These are phyloP conservation scores for Cytospora piceae DNA, from an alignment of 2,329 filamentous ascomycete genomes.

Conservation along the genomic window DNA sequence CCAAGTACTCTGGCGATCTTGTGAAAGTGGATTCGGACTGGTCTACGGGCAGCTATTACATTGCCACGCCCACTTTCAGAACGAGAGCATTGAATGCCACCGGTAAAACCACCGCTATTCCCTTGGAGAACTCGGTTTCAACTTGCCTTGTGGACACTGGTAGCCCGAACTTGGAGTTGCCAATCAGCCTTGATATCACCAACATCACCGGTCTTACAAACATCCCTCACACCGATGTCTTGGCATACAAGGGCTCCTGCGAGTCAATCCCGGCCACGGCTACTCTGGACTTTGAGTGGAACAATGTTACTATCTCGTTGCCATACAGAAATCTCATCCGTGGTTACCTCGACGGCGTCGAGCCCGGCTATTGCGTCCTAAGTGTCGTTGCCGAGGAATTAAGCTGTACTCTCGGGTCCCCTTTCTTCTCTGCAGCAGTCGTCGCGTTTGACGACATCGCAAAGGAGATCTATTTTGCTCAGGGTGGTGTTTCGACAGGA, in stretches of 20 bases:
- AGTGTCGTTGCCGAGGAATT: neutral
- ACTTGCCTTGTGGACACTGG: slow-evolving; percentile 13
- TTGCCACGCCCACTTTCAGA: neutral
- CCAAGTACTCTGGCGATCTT: slow-evolving; percentile 1
- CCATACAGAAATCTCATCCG: slow-evolving; percentile 9
- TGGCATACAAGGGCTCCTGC: slow-evolving; percentile 6
- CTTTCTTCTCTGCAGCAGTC: slow-evolving; percentile 9
- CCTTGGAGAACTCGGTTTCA: neutral
- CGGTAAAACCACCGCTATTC: neutral
- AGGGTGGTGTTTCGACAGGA: slow-evolving; percentile 7
- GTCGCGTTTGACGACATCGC: slow-evolving; percentile 1
- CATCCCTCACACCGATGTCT: neutral
- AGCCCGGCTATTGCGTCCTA: slow-evolving; percentile 10
- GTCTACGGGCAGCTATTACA: slow-evolving; percentile 1
- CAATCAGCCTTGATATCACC: neutral
- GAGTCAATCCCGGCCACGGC: slow-evolving; percentile 3
- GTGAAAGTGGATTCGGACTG: slow-evolving; percentile 6
- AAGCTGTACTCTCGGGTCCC: neutral
- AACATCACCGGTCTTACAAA: slow-evolving; percentile 9
- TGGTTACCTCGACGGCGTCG: slow-evolving; percentile 9
- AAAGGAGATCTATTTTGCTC: neutral
- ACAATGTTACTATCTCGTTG: neutral
- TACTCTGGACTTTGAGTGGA: neutral
- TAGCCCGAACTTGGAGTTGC: slow-evolving; percentile 5
- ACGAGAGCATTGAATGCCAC: neutral